A percentile compares a stretch with the other conserved stretches of the same genome.
phyloP scores from a whole-genome alignment of 345 rosid species.

The Boechera stricta region DNA sequence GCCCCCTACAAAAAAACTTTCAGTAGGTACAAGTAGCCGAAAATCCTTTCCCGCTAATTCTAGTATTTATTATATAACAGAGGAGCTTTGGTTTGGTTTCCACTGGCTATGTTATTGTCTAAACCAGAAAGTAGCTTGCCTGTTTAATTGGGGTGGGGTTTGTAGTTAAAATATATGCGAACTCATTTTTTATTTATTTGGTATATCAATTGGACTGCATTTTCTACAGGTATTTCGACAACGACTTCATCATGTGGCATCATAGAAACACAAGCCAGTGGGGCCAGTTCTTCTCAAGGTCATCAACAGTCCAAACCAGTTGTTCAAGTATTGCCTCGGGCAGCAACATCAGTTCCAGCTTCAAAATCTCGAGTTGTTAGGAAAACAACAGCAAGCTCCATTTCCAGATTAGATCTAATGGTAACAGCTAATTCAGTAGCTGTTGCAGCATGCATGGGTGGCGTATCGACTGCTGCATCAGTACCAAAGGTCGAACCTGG shows the following conservation, averaged over 20 bases:
- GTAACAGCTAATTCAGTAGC: conserved; percentile 78
- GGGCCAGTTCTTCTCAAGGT: conserved; percentile 41
- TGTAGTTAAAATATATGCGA: background rate
- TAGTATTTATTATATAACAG: background rate
- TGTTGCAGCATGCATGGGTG: conserved; percentile 73
- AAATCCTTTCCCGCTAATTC: background rate
- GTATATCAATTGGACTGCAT: background rate
- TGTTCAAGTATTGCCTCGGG: conserved; percentile 44
- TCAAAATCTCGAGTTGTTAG: conserved; percentile 53
- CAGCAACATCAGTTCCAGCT: conserved; percentile 44
- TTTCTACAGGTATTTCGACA: conserved; percentile 39
- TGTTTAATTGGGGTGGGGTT: conserved; percentile 22
- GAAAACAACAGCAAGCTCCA: conserved; percentile 47
- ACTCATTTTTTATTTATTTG: background rate
- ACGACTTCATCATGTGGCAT: conserved; percentile 39
- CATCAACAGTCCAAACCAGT: conserved; percentile 53
- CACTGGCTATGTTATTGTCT: conserved; percentile 13
- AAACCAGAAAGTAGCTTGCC: conserved; percentile 5
- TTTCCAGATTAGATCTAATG: conserved; percentile 54
- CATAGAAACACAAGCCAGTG: conserved; percentile 45
- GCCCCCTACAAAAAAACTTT: conserved; percentile 51
- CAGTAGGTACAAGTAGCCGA: conserved; percentile 47
- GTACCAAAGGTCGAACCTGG: conserved; percentile 64
- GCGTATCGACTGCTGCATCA: conserved; percentile 60
- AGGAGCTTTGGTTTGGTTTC: conserved; percentile 10